Evolutionary conservation across 2,329 filamentous ascomycete genomes (phyloP), one percentile per base, ranked within the genome.

Genomic region (Fusarium sororula): DNA sequence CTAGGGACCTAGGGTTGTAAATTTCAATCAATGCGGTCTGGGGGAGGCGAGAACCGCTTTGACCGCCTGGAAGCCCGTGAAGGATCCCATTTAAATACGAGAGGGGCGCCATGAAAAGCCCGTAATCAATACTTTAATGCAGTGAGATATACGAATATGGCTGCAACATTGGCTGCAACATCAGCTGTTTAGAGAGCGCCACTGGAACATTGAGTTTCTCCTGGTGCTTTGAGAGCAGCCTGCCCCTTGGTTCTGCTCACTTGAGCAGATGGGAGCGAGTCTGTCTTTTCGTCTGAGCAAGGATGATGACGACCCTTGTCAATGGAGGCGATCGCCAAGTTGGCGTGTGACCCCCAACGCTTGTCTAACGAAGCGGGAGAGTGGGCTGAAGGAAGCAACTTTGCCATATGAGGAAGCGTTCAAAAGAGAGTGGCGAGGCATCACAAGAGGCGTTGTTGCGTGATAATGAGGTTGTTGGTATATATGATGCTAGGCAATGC

Each of bases 31-130:
- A 69, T 77, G 70, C 73, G 63, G 75, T 78, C 71, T 65, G 69
- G 72, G 75, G 59, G 58, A 63, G 66, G 71, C 63, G 61, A 61
- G 51, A 57, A 50, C 72, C 68, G 76, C 76, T 76, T 75, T 78
- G 76, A 77, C 76, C 76, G 76, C 76, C 65, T 69, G 54, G 68
- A 66, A 70, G 68, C 63, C 73, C 63, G 76, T 77, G 76, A 77
- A 67, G 59, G 72, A 78, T 59, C 63, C 59, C 61, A 50, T 72
- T 74, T 68, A 66, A 72, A 77, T 61, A 47, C 56, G 72, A 74
- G 65, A 66, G 59, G 60, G 53, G 70, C 48, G n/a, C 26, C 68
- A 66, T 68, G 70, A 64, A 76, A 67, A 73, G 59, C 61, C 48
- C 63, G 75, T 76, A 63, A 75, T 74, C 66, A 75, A 78, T 75